Evolutionary conservation across 352 stramenopile species (phyloP), one percentile per base, ranked within the genome.

Genomic region (Aphanomyces invadans): DNA sequence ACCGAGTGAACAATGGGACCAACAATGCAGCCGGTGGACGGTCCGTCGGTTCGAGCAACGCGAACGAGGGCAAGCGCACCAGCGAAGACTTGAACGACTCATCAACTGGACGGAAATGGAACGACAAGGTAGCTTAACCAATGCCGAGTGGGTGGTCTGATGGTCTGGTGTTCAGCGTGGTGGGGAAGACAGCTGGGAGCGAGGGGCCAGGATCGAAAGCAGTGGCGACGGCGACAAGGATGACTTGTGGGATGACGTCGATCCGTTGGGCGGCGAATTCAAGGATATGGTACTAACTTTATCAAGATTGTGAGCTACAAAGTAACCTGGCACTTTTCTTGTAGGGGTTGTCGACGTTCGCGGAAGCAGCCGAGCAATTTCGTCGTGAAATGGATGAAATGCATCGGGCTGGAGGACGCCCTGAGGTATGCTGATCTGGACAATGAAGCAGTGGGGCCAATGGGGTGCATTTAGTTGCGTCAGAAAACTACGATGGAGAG

Each of bases 221-320:
- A 54, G 9, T 1, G 19, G 46, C n/a, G 70, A 70, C n/a, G 52
- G 67, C 26, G 42, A 69, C 32, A 69, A 74, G 26, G 75, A 81
- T 46, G 83, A 89, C 56, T 78, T 90, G 17, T 95, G 86, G 86
- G 86, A 95, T 33, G 83, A 92, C 59, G 84, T 95, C 21, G 70
- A 76, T 15, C 61, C 42, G 7, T 57, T 3, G 2, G 72, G 68
- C 21, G 66, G 66, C 17, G 70, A 80, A 26, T 78, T 68, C 62
- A 83, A 83, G 39, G 81, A 90, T 61, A 84, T 88, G 77, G 80
- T 90, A 65, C 64, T 71, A 52, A 15, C 11, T 52, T 33, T 10
- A 31, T 33, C 5, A 56, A 10, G n/a, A n/a, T n/a, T n/a, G n/a
- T n/a, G n/a, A n/a, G n/a, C n/a, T n/a, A n/a, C n/a, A n/a, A n/a